A percentile compares a stretch with the other conserved stretches of the same genome.
Evolutionary conservation across 179 eudicot species (phyloP).

Genomic region (Sideroxylon spinosum): DNA sequence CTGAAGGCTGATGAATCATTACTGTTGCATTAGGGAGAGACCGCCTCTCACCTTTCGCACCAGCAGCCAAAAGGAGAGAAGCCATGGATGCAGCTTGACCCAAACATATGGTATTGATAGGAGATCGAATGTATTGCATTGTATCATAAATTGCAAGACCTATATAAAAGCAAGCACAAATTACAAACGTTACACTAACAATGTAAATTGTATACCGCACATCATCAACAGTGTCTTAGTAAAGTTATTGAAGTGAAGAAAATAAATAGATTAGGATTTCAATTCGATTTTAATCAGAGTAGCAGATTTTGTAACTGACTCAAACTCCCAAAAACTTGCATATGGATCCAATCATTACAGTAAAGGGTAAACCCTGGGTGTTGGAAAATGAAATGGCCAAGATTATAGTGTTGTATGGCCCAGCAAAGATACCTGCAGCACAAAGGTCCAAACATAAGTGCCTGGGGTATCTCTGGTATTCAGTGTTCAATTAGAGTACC

Average conservation of each 20-base stretch:
- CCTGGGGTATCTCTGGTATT: too few relatives aligned
- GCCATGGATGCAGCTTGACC: conserved; percentile 98
- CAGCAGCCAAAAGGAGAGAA: conserved; percentile 87
- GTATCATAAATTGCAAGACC: conserved; percentile 98
- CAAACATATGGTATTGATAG: conserved; percentile 78
- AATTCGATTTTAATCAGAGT: not conserved
- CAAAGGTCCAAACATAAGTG: not conserved
- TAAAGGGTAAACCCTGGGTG: not conserved
- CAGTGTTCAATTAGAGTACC: not conserved
- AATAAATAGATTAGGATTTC: not conserved
- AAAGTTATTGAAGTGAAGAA: not conserved
- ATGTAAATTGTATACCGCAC: not conserved
- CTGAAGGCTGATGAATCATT: conserved; percentile 96
- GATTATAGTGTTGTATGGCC: not conserved
- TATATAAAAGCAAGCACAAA: conserved; percentile 24
- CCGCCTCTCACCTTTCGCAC: conserved; percentile 89
- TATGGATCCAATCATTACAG: not conserved
- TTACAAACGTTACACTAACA: not conserved
- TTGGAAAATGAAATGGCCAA: not conserved
- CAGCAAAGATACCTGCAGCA: not conserved
- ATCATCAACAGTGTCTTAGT: not conserved
- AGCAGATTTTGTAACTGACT: not conserved
- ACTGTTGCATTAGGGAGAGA: conserved; percentile 87
- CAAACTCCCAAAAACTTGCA: not conserved
- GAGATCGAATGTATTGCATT: conserved; percentile 94